Percentiles rank a stretch among this genome's conserved stretches.
These are phyloP conservation scores for Saururus chinensis DNA, from an alignment of 164 flowering plant species.

Conservation along the genomic window DNA sequence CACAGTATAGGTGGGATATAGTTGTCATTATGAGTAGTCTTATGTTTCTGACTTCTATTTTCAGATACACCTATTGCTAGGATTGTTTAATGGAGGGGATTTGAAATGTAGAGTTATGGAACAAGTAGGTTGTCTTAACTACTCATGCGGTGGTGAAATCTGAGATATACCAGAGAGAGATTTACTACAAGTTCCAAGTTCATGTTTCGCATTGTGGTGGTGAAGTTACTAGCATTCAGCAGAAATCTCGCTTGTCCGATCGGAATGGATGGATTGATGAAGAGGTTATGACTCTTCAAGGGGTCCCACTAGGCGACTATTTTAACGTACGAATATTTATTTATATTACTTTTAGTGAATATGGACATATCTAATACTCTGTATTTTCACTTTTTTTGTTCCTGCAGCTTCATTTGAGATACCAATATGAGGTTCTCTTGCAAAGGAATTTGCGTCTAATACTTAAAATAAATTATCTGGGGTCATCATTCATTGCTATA, in stretches of 20 bases:
- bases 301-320: slow-evolving; percentile 80
- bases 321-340: slow-evolving; percentile 79
- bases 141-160: slow-evolving; percentile 62
- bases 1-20: slow-evolving; percentile 60
- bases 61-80: slow-evolving; percentile 56
- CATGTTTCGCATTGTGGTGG: slow-evolving; percentile 66
- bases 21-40: not conserved
- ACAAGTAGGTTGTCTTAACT: slow-evolving; percentile 65
- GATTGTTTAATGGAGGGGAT: slow-evolving; percentile 62
- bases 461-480: not conserved
- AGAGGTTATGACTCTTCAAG: slow-evolving; percentile 84
- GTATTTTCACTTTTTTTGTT: not conserved
- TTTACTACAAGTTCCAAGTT: slow-evolving; percentile 59
- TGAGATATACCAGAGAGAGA: slow-evolving; percentile 67
- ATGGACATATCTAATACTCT: not conserved
- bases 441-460: slow-evolving; percentile 41
- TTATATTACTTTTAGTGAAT: not conserved
- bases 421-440: slow-evolving; percentile 67
- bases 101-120: slow-evolving; percentile 71
- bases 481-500: not conserved
- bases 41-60: not conserved
- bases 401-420: slow-evolving; percentile 77
- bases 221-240: slow-evolving; percentile 83
- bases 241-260: slow-evolving; percentile 49
- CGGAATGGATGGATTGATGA: slow-evolving; percentile 73